These are phyloP conservation scores for Aspergillus nomiae DNA, from an alignment of 2,329 filamentous ascomycete species.

Conservation along the genomic window DNA sequence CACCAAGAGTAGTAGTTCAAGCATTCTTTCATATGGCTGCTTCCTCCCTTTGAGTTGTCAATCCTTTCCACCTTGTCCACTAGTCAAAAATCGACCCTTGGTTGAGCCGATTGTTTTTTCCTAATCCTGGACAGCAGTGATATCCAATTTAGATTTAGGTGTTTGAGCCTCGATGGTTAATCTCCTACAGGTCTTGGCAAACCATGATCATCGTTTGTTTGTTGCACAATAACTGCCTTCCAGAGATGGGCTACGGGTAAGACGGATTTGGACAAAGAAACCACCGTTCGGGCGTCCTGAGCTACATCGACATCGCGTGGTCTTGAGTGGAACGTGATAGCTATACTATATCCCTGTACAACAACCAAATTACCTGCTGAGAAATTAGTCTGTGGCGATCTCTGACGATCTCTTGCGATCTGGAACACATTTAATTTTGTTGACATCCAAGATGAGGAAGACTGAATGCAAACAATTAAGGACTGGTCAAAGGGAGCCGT, in stretches of 20 bases:
- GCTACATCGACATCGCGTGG: neutral
- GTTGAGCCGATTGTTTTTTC: neutral
- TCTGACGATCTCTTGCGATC: neutral
- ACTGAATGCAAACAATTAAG: constrained; percentile 1
- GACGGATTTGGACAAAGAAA: constrained; percentile 1
- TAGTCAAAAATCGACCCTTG: neutral
- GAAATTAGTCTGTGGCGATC: neutral
- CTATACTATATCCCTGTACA: neutral
- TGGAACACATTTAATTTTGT: neutral
- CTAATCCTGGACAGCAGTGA: neutral
- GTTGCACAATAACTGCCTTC: neutral
- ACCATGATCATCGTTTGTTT: neutral
- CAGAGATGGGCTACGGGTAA: neutral
- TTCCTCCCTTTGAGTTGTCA: neutral
- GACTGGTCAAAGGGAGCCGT: neutral
- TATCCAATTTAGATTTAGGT: neutral
- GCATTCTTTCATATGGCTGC: constrained; percentile 1
- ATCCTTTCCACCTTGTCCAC: neutral
- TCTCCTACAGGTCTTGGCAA: neutral
- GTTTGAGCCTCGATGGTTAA: neutral
- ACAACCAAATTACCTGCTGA: neutral
- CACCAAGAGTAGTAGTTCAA: neutral
- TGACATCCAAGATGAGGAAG: neutral
- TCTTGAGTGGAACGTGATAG: neutral
- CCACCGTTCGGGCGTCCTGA: neutral